A percentile compares a stretch with the other conserved stretches of the same genome.
Evolutionary conservation across 225 moss, liverwort and hornwort species (phyloP).

Genomic region (Asterella californica): DNA sequence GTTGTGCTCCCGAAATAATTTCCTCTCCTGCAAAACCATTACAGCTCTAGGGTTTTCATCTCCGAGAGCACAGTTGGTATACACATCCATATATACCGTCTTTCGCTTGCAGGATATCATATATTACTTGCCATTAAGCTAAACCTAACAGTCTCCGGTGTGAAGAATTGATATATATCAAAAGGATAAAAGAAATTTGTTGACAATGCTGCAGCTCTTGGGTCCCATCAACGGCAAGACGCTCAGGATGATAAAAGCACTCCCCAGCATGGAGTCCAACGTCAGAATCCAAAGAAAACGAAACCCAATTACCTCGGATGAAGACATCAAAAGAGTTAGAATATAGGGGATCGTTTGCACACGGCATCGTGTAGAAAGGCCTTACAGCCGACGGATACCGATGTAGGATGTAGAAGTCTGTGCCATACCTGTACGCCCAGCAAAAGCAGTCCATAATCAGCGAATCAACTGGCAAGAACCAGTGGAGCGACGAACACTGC

Average conservation of each 20-base stretch:
- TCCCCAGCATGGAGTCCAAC: not conserved
- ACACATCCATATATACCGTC: no score
- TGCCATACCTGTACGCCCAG: constrained; percentile 52
- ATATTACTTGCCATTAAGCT: no score
- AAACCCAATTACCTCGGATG: constrained; percentile 58
- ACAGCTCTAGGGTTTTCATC: not conserved
- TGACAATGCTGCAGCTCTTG: not conserved
- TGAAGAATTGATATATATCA: not conserved
- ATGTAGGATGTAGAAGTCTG: constrained; percentile 89
- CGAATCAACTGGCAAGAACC: not conserved
- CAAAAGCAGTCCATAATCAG: not conserved
- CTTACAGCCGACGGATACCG: constrained; percentile 74
- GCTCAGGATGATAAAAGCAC: not conserved
- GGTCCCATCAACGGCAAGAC: not conserved
- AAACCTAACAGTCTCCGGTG: no score
- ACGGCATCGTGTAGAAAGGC: constrained; percentile 96
- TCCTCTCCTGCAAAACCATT: constrained; percentile 61
- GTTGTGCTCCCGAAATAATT: constrained; percentile 90
- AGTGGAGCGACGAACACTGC: not conserved
- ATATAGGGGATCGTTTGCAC: constrained; percentile 70
- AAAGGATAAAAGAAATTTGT: not conserved
- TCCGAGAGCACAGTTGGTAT: no score
- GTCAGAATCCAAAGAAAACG: not conserved
- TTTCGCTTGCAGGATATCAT: no score
- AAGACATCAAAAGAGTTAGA: constrained; percentile 96